phyloP scores from a whole-genome alignment of 225 moss, liverwort and hornwort species.

The Ulota crispa region DNA sequence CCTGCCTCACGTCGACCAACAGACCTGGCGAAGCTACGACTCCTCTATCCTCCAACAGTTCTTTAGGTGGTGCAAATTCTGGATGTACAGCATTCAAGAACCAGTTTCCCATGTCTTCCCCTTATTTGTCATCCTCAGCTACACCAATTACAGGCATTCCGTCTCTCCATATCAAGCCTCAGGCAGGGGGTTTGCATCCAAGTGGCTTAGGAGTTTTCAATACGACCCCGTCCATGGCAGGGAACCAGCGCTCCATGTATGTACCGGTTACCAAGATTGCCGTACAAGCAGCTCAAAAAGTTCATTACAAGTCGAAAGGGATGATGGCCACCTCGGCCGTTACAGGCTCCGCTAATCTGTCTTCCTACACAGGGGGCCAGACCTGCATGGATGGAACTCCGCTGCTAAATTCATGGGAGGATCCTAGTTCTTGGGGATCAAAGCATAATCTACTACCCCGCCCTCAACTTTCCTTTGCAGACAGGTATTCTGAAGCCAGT shows the following conservation, averaged over 20 bases:
- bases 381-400: conserved; percentile 34
- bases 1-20: conserved; percentile 52
- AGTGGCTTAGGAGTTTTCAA: conserved; percentile 52
- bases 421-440: conserved; percentile 57
- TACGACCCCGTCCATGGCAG: conserved; percentile 32
- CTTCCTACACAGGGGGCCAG: conserved; percentile 33
- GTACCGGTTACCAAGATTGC: conserved; percentile 48
- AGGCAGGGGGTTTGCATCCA: conserved; percentile 38
- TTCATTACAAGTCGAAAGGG: conserved; percentile 45
- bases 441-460: conserved; percentile 52
- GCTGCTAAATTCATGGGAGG: conserved; percentile 52
- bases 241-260: conserved; percentile 49
- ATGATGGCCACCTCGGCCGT: conserved; percentile 26
- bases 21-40: conserved; percentile 52
- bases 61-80: conserved; percentile 47
- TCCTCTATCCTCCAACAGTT: conserved; percentile 56
- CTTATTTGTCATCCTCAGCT: conserved; percentile 51
- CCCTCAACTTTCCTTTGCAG: conserved; percentile 64
- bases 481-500: conserved; percentile 41
- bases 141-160: conserved; percentile 47
- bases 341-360: conserved; percentile 31
- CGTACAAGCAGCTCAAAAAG: conserved; percentile 44
- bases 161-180: conserved; percentile 50
- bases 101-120: conserved; percentile 59
- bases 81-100: conserved; percentile 48